Evolutionary conservation across 768 basidiomycete genomes (phyloP), one percentile per base, ranked within the genome.

Genomic region (Agrocybe pediades): DNA sequence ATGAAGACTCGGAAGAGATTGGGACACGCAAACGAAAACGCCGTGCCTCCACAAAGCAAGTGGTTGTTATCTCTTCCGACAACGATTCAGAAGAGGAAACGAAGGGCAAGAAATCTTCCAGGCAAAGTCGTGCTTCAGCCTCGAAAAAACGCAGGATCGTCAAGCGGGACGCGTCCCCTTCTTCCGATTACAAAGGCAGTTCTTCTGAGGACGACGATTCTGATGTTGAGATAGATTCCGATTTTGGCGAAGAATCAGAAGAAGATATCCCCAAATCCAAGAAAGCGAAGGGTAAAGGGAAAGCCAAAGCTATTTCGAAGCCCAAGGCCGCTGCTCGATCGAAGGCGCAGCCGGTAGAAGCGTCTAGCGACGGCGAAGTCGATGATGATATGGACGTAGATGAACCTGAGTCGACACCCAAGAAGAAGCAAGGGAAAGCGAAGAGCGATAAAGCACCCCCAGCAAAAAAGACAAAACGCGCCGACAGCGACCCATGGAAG

Each of bases 401-500:
- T 45, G 77, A 81, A 6, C 71, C 71, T 13, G 66, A 61, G 25
- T 48, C 58, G 1, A 71, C 69, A 46, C 50, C 48, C 52, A 44
- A 47, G 17, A 62, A 76, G 66, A 74, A 72, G 49, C 68, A 75
- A 57, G 72, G 67, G 48, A 78, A 76, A 60, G 70, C 65, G 20
- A 71, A 46, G 43, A 67, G 71, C 29, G 71, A 74, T 36, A 68
- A 68, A 27, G 69, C 71, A 46, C 74, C 71, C 11, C 72, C 78
- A 1, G 66, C 74, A 19, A 86, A 87, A 65, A 85, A 82, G 64
- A 76, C 80, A 63, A 86, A 83, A 71, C 82, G 82, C 25, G 75
- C 78, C 36, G 83, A 86, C 55, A 83, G 71, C 41, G 88, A 94
- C 64, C 86, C 89, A 6, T 92, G 94, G 90, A 86, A 86, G 51